These are phyloP conservation scores for Herpotrichia juniperi DNA, from an alignment of 2,329 filamentous ascomycete genomes.

Conservation along the genomic window DNA sequence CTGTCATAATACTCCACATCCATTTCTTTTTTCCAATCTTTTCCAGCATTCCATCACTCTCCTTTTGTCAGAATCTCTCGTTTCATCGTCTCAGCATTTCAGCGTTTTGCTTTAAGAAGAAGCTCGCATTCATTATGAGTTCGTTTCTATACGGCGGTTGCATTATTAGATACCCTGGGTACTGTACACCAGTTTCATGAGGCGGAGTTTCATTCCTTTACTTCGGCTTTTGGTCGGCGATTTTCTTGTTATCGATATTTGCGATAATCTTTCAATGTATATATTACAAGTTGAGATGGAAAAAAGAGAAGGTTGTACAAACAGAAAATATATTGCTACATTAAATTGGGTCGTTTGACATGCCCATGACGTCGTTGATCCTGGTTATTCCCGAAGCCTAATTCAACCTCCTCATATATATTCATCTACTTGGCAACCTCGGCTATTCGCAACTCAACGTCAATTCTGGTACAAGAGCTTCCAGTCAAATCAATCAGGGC, in stretches of 20 bases:
- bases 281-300: background rate
- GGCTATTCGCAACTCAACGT: too few relatives aligned
- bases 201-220: background rate
- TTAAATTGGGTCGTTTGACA: background rate
- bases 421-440: too few relatives aligned
- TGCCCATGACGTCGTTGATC: background rate
- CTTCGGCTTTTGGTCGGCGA: too few relatives aligned
- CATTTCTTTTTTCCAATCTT: background rate
- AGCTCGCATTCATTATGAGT: background rate
- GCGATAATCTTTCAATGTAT: background rate
- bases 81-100: background rate
- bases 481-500: too few relatives aligned
- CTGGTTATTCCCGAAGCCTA: background rate
- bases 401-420: background rate
- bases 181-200: too few relatives aligned
- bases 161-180: too few relatives aligned
- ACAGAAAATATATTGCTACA: too few relatives aligned
- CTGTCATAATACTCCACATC: background rate
- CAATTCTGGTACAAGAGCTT: too few relatives aligned
- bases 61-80: background rate
- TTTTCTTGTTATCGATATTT: too few relatives aligned
- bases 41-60: background rate
- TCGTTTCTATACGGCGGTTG: too few relatives aligned
- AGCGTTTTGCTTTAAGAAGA: background rate
- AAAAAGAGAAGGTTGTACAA: too few relatives aligned